Evolutionary conservation across 139 green algal species (phyloP).

Genomic region (Tetraselmis striata): DNA sequence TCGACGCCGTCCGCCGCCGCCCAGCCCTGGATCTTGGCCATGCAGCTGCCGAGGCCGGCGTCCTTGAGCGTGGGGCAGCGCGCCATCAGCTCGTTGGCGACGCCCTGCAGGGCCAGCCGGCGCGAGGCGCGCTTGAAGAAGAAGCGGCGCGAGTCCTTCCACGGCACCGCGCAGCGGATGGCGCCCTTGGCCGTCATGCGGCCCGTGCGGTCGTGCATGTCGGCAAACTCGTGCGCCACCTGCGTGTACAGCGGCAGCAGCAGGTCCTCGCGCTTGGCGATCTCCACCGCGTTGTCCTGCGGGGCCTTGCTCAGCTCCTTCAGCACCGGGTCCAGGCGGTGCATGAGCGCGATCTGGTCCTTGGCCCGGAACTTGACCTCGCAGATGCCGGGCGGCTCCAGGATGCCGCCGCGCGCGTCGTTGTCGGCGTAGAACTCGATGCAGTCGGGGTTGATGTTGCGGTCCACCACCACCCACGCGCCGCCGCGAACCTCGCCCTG

Average conservation of each 20-base stretch:
- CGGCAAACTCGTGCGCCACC: constrained; percentile 83
- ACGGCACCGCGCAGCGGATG: constrained; percentile 79
- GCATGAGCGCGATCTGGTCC: constrained; percentile 81
- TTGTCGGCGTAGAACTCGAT: background rate
- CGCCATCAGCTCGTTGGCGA: background rate
- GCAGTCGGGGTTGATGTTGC: constrained; percentile 40
- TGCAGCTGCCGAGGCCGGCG: background rate
- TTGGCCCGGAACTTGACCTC: constrained; percentile 94
- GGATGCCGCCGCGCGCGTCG: constrained; percentile 70
- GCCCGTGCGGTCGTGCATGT: constrained; percentile 93
- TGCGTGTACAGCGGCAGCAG: constrained; percentile 85
- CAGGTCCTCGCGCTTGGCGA: constrained; percentile 55
- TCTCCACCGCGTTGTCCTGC: constrained; percentile 11
- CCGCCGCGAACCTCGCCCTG: constrained; percentile 88
- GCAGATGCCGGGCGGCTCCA: constrained; percentile 94
- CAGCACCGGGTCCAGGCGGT: constrained; percentile 42
- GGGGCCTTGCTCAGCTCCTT: constrained; percentile 3
- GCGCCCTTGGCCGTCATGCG: constrained; percentile 62
- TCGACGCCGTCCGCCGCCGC: background rate
- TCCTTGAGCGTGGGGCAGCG: background rate
- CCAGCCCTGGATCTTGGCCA: background rate
- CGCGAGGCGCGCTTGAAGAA: constrained; percentile 70
- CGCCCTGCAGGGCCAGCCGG: constrained; percentile 21
- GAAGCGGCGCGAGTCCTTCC: constrained; percentile 72
- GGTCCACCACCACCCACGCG: constrained; percentile 97